These are phyloP conservation scores for Trichoderma reesei DNA, from an alignment of 495 filamentous ascomycete genomes.

Conservation along the genomic window DNA sequence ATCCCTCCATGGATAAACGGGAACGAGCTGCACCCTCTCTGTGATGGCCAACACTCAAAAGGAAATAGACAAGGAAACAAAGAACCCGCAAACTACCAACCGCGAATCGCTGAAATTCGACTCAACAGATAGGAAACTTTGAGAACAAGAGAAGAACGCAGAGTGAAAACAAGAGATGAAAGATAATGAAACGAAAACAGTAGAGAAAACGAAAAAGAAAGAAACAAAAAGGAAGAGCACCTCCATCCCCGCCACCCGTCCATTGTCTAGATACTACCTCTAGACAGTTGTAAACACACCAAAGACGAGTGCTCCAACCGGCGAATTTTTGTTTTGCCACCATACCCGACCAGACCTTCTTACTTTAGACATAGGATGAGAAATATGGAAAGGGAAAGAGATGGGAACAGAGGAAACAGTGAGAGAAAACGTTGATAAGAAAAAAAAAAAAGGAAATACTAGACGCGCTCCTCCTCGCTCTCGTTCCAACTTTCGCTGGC, in stretches of 20 bases:
- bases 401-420: no score
- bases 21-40: background rate
- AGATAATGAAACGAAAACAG: background rate
- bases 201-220: background rate
- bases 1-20: background rate
- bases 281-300: conserved; percentile 8
- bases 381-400: background rate
- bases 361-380: conserved; percentile 4
- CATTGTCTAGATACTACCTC: conserved; percentile 4
- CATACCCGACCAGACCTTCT: conserved; percentile 2
- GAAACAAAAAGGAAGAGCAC: no score
- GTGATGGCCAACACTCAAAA: background rate
- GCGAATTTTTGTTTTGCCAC: conserved; percentile 2
- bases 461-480: background rate
- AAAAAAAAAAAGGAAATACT: background rate
- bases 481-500: conserved; percentile 4
- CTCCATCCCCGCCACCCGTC: conserved; percentile 1
- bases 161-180: background rate
- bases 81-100: conserved; percentile 3
- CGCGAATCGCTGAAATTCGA: conserved; percentile 5
- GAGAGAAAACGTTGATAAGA: background rate
- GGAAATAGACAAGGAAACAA: background rate
- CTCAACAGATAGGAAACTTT: background rate
- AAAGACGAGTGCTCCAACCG: conserved; percentile 8
- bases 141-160: background rate